Percentiles rank a stretch among this genome's conserved stretches.
Conservation (phyloP, 805 yeast species). For the Spathaspora girioi region DNA sequence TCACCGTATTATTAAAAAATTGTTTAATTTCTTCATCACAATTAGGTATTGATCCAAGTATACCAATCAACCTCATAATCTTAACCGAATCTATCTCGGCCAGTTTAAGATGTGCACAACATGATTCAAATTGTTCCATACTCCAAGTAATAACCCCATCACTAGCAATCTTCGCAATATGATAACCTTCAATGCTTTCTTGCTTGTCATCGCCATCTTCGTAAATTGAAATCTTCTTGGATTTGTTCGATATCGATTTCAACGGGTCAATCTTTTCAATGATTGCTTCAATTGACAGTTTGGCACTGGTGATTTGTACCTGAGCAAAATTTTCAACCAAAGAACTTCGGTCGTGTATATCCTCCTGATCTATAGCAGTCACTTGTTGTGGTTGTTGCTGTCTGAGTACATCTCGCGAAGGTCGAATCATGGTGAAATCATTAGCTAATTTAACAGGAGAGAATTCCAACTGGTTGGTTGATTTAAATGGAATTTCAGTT, state of each 20-base stretch:
- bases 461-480: constrained; percentile 7
- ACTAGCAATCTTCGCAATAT: constrained; percentile 19
- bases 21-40: constrained; percentile 11
- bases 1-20: constrained; percentile 15
- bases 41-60: constrained; percentile 5
- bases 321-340: constrained; percentile 24
- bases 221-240: constrained; percentile 35
- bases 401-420: constrained; percentile 7
- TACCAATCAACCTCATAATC: constrained; percentile 1
- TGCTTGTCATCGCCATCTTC: constrained; percentile 41
- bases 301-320: constrained; percentile 18
- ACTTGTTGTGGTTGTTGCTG: too few relatives aligned
- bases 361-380: too few relatives aligned
- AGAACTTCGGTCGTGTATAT: too few relatives aligned
- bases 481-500: constrained; percentile 20
- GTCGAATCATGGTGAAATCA: constrained; percentile 32
- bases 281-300: constrained; percentile 5
- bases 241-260: constrained; percentile 27
- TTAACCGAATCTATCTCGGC: not conserved
- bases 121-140: constrained; percentile 4
- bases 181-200: constrained; percentile 37
- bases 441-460: constrained; percentile 29
- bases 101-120: constrained; percentile 1
- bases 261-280: constrained; percentile 43
- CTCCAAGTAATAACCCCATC: not conserved